Percentiles rank a stretch among this genome's conserved stretches.
Evolutionary conservation across 192 early-diverging fungal species (phyloP).

Genomic region (Umbelopsis vinacea): DNA sequence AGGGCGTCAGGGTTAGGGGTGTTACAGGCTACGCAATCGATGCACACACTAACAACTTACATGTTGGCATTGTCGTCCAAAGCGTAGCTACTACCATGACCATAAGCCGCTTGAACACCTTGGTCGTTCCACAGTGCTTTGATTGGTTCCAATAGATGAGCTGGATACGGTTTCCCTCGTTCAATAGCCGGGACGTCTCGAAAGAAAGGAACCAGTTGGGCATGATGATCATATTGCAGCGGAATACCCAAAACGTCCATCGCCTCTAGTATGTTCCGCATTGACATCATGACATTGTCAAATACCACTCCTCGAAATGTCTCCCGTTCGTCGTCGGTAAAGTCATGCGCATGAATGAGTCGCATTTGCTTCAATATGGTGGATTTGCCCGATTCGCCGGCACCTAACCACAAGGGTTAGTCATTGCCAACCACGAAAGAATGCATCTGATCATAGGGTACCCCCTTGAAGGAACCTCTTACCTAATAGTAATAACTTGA

Average conservation of each 20-base stretch:
- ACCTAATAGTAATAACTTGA: slow-evolving; percentile 74
- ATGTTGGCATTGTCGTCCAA: slow-evolving; percentile 45
- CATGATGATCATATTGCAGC: slow-evolving; percentile 41
- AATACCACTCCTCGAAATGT: slow-evolving; percentile 42
- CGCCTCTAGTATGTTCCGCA: slow-evolving; percentile 42
- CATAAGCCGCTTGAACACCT: slow-evolving; percentile 36
- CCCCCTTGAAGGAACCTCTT: not conserved
- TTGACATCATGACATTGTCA: slow-evolving; percentile 42
- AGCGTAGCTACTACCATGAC: slow-evolving; percentile 41
- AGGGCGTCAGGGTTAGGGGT: not conserved
- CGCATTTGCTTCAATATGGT: slow-evolving; percentile 60
- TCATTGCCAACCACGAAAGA: not conserved
- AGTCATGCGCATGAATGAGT: slow-evolving; percentile 30
- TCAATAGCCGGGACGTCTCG: slow-evolving; percentile 30
- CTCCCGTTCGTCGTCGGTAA: slow-evolving; percentile 24
- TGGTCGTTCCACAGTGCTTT: slow-evolving; percentile 46
- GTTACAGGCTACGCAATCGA: not conserved
- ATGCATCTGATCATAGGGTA: not conserved
- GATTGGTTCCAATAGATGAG: slow-evolving; percentile 36
- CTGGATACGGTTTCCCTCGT: slow-evolving; percentile 34
- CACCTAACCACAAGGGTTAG: slow-evolving; percentile 34
- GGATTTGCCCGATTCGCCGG: slow-evolving; percentile 60
- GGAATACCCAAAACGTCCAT: slow-evolving; percentile 44
- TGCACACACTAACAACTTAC: too few species aligned
- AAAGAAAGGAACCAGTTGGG: slow-evolving; percentile 35